phyloP scores from a whole-genome alignment of 768 basidiomycete genomes.

The Amanita inopinata region DNA sequence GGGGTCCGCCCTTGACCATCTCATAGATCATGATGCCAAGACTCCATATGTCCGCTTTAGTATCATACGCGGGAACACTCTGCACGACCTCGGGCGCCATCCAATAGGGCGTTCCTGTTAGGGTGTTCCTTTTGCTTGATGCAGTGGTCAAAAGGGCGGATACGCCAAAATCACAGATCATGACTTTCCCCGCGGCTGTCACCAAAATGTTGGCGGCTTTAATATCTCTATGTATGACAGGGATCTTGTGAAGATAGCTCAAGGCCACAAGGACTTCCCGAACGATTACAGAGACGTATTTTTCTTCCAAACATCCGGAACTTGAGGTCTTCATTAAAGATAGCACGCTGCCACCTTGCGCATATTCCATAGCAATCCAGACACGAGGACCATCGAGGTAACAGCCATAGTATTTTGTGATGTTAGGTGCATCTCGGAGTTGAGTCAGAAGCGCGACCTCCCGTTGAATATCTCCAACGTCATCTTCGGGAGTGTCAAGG shows the following conservation, averaged over 20 bases:
- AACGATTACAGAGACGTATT: constrained; percentile 77
- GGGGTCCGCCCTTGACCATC: constrained; percentile 94
- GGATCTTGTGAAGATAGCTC: constrained; percentile 84
- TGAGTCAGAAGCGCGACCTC: constrained; percentile 91
- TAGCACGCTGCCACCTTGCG: constrained; percentile 88
- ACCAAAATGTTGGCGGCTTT: constrained; percentile 97
- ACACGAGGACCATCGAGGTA: constrained; percentile 91
- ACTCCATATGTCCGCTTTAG: constrained; percentile 98
- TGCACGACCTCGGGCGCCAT: constrained; percentile 99
- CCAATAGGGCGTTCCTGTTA: constrained; percentile 98
- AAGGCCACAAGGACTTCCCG: constrained; percentile 85
- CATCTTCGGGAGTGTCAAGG: constrained; percentile 93
- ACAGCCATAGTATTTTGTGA: constrained; percentile 96
- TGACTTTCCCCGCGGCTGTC: constrained; percentile 79
- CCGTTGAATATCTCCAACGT: constrained; percentile 92
- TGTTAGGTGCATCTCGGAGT: constrained; percentile 80
- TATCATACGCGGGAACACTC: constrained; percentile 82
- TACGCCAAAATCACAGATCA: constrained; percentile 98
- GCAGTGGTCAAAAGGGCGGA: constrained; percentile 81
- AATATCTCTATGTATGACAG: constrained; percentile 95
- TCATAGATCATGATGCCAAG: constrained; percentile 94
- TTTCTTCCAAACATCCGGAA: constrained; percentile 75
- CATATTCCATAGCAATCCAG: constrained; percentile 99
- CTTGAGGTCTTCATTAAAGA: constrained; percentile 86
- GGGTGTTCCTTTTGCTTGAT: constrained; percentile 88